phyloP scores from a whole-genome alignment of 2,329 filamentous ascomycete species.

The Cytospora piceae region DNA sequence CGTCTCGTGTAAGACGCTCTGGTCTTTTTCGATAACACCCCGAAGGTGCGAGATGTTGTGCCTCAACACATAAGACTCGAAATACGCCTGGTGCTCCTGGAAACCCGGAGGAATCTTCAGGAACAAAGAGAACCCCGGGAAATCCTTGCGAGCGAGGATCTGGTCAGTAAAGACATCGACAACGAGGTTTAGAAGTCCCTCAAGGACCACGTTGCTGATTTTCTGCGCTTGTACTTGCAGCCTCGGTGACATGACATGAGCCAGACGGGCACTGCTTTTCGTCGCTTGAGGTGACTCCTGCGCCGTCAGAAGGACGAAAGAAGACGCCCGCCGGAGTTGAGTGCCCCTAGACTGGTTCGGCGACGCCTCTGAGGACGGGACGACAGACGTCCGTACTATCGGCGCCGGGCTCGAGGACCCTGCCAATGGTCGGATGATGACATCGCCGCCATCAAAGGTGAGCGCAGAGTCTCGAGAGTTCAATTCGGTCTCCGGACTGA shows the following conservation, averaged over 20 bases:
- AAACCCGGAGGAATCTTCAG: conserved; percentile 90
- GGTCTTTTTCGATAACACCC: conserved; percentile 70
- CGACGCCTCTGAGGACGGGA: conserved; percentile 54
- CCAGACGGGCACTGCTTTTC: conserved; percentile 62
- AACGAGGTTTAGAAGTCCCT: conserved; percentile 77
- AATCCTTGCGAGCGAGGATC: conserved; percentile 84
- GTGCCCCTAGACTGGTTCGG: conserved; percentile 54
- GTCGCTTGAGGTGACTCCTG: conserved; percentile 62
- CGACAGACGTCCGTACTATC: conserved; percentile 72
- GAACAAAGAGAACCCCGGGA: conserved; percentile 83
- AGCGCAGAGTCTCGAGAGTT: conserved; percentile 79
- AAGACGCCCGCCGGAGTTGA: conserved; percentile 78
- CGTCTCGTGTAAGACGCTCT: conserved; percentile 76
- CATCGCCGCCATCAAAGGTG: conserved; percentile 83
- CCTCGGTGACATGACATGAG: conserved; percentile 63
- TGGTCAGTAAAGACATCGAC: conserved; percentile 85
- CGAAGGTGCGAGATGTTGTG: conserved; percentile 73
- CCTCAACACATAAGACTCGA: conserved; percentile 85
- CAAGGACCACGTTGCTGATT: conserved; percentile 71
- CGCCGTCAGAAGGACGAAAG: conserved; percentile 85
- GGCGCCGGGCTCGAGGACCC: conserved; percentile 64
- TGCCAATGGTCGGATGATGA: conserved; percentile 76
- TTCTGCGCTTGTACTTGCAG: conserved; percentile 54
- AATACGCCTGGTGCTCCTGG: conserved; percentile 91
- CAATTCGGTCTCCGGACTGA: conserved; percentile 85